Percentiles rank a stretch among this genome's conserved stretches.
Evolutionary conservation across 352 stramenopile genomes (phyloP).

Genomic region (Pythium utonaiense): DNA sequence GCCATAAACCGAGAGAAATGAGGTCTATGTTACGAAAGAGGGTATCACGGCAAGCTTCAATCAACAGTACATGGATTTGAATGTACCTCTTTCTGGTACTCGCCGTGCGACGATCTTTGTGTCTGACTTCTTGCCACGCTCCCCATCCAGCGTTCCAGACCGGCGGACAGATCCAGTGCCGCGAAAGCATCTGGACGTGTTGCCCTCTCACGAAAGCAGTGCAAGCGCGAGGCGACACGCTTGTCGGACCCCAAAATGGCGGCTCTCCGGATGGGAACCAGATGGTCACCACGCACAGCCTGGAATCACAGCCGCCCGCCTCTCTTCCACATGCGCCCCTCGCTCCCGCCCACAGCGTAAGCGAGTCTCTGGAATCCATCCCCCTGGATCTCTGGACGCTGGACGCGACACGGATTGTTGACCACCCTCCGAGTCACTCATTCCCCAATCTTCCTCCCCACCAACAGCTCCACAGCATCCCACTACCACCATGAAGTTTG

Average conservation of each 20-base stretch:
- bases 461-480: neutral
- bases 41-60: too few relatives aligned
- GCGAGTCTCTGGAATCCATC: neutral
- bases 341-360: neutral
- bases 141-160: neutral
- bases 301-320: neutral
- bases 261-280: neutral
- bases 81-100: neutral
- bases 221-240: neutral
- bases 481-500: conserved; percentile 13
- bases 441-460: conserved; percentile 2
- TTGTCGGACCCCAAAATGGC: neutral
- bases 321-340: neutral
- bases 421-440: conserved; percentile 1
- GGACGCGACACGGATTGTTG: neutral
- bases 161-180: neutral
- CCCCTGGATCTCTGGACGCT: neutral
- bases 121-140: neutral
- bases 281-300: neutral
- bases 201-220: neutral
- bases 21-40: too few relatives aligned
- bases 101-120: too few relatives aligned
- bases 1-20: too few relatives aligned
- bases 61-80: too few relatives aligned
- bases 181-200: neutral